Base-by-base conservation (phyloP, 2,329 filamentous ascomycete species). In the Coniella lustricola region DNA sequence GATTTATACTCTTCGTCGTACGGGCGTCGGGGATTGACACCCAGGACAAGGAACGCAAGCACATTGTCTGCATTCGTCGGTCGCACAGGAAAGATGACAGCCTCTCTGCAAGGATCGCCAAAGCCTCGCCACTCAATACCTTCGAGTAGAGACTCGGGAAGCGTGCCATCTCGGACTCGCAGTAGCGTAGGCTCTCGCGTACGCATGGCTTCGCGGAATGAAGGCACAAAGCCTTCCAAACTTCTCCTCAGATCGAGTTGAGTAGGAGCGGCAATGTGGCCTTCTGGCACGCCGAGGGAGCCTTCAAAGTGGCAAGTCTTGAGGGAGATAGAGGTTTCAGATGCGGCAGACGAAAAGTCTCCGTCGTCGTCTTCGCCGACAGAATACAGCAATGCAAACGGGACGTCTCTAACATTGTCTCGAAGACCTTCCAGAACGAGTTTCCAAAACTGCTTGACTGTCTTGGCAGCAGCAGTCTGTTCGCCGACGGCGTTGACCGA, bases 1-100 rank as follows among this genome's bases (percentile, higher is more conserved):
- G 79, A 64, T 43, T 71, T 73, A 57, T 84, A 84, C 50, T 82
- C 79, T 47, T 80, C 74, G 56, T 85, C 80, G 55, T 79, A 83
- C 0, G 79, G 79, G 46, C 80, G 66, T 29, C 79, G 66, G 9
- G 81, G 79, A 55, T 84, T 84, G 12, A 82, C 68, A 2, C 78
- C 80, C 49, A 84, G 64, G 3, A 83, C 71, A 2, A 85, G 63
- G 56, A 84, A 84, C 0, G 78, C 81, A 1, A 83, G 64, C 1
- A 77, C 75, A 2, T 67, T 70, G 36, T 83, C 80, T 3, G 59
- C 77, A 1, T 78, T 82, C 0, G 79, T 65, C 3, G 63, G 76
- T 47, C 81, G 77, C 10, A 84, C 78, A 0, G 81, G 80, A 55
- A 79, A 79, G 12, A 83, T 73, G 10, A 82, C 74, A 12, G 81